Evolutionary conservation across 106 monocot species (phyloP), one percentile per base, ranked within the genome.

Genomic region (Xerophyta viscosa): DNA sequence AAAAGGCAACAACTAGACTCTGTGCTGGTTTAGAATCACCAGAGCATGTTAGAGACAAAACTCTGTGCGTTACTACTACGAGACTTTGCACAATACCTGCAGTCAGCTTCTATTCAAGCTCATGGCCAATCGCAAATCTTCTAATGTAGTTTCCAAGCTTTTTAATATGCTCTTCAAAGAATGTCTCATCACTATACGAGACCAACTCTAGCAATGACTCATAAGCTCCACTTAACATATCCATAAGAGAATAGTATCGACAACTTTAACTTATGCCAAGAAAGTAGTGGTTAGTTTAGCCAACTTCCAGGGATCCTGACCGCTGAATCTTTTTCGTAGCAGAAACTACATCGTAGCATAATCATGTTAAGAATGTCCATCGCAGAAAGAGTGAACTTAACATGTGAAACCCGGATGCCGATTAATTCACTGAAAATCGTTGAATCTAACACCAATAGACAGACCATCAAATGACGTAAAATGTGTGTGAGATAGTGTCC

Each of bases 291-390:
- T 74, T 36, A 52, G 22, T 61, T 72, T 67, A 24, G 81, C 81
- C 61, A 64, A 57, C 53, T 50, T 85, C 84, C 84, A 91, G 24
- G 86, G 59, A 27, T 75, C 74, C 65, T 55, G 64, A 3, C 81
- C 91, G 25, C 48, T 86, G 8, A 57, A 15, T 25, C 31, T 55
- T 25, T 31, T 52, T 46, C 33, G 42, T 50, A 14, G 59, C 36
- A 29, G 62, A 62, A n/a, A 74, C 29, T 25, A 77, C 42, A 68
- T 62, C 37, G n/a, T 58, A 69, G 50, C 31, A 91, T 31, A 36
- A 77, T 37, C 29, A 60, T 4, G 54, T 84, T 10, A 4, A 50
- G 80, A 31, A 75, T 60, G 29, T 65, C 24, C 8, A 26, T 37
- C 10, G 77, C 77, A 58, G 71, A 74, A 65, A 85, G 33, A 42